Conservation (phyloP, 371 early-diverging fungal species). For the Lichtheimia corymbifera region DNA sequence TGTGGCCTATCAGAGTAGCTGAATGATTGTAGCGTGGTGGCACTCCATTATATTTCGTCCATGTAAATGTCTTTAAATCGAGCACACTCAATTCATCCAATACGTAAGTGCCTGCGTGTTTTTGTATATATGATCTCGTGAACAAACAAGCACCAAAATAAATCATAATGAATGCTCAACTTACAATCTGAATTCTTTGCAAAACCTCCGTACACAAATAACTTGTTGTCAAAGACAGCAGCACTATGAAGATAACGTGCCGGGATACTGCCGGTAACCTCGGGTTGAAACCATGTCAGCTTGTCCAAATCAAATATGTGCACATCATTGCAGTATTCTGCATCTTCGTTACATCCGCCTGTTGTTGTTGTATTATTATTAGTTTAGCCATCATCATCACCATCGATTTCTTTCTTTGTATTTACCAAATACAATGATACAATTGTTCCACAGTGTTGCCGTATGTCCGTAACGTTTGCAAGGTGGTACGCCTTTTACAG, state of each 20-base stretch:
- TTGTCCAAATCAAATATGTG: constrained; percentile 59
- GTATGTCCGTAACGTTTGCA: constrained; percentile 66
- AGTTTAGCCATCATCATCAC: too few relatives aligned
- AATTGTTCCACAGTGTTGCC: constrained; percentile 56
- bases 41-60: constrained; percentile 52
- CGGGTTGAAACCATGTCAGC: constrained; percentile 65
- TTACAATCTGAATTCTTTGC: constrained; percentile 63
- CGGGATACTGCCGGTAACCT: constrained; percentile 46
- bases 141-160: too few relatives aligned
- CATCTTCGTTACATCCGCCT: constrained; percentile 62
- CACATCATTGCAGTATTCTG: constrained; percentile 66
- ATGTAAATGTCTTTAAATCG: constrained; percentile 58
- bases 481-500: constrained; percentile 52
- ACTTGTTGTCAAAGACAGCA: constrained; percentile 59
- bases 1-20: constrained; percentile 53
- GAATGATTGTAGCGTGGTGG: constrained; percentile 68
- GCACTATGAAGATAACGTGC: constrained; percentile 65
- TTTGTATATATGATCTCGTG: not conserved
- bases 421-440: constrained; percentile 62
- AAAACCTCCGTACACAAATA: constrained; percentile 71
- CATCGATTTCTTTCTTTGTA: not conserved
- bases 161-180: constrained; percentile 8
- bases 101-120: constrained; percentile 54
- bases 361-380: too few relatives aligned
- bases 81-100: constrained; percentile 59